phyloP scores from a whole-genome alignment of 208 protist genomes.

The Trypanosoma theileri region DNA sequence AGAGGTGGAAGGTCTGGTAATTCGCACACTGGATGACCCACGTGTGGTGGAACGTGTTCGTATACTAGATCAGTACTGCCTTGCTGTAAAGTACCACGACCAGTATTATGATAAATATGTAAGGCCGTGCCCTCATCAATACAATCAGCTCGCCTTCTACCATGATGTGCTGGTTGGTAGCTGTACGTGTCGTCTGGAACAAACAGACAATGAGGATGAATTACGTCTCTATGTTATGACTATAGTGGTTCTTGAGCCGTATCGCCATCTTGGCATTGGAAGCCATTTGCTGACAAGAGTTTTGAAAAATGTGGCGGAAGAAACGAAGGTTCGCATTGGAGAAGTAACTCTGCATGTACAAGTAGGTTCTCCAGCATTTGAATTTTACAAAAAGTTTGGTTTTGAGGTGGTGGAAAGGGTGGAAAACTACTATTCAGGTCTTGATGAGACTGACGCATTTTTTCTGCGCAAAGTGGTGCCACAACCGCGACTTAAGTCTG shows the following conservation, averaged over 20 bases:
- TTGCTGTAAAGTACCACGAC: constrained; percentile 82
- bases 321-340: constrained; percentile 49
- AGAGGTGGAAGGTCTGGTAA: constrained; percentile 61
- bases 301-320: constrained; percentile 49
- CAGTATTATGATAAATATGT: constrained; percentile 85
- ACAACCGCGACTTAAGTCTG: constrained; percentile 39
- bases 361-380: constrained; percentile 68
- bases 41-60: constrained; percentile 77
- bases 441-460: constrained; percentile 77
- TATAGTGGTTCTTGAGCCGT: constrained; percentile 88
- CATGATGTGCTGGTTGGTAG: constrained; percentile 91
- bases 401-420: constrained; percentile 61
- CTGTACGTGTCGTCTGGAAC: constrained; percentile 89
- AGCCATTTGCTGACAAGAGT: constrained; percentile 63
- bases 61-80: constrained; percentile 73
- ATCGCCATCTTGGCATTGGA: constrained; percentile 88
- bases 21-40: constrained; percentile 59
- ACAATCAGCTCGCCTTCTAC: constrained; percentile 84
- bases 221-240: constrained; percentile 93
- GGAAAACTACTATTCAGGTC: constrained; percentile 77
- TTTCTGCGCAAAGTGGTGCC: constrained; percentile 58
- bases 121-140: constrained; percentile 50
- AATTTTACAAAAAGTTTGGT: constrained; percentile 84
- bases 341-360: constrained; percentile 85
- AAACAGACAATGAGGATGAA: constrained; percentile 42